Evolutionary conservation across 2,329 filamentous ascomycete genomes (phyloP), one percentile per base, ranked within the genome.

Genomic region (Shiraia sp.): DNA sequence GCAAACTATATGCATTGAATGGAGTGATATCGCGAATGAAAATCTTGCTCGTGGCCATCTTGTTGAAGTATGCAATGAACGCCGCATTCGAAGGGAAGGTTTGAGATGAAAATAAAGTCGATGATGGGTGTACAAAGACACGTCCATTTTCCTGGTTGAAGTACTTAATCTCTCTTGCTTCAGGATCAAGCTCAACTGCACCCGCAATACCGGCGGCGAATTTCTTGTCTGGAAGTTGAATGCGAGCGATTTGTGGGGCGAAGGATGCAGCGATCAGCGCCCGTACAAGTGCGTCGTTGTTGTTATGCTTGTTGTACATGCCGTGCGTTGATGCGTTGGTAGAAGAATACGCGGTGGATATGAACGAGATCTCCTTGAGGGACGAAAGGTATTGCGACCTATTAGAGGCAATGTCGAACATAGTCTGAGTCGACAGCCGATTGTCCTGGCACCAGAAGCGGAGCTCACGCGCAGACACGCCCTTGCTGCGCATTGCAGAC

Each of bases 191-290:
- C 66, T 93, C 92, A 1, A 97, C 88, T 0, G 93, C 89, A 6
- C 93, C 93, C 1, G 89, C 88, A 50, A 95, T 82, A 2, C 88
- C 90, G 25, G 85, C 83, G 10, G 88, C 88, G 69, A 95, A 99
- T 69, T 96, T 97, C 75, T 95, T 95, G 72, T 96, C 90, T 0
- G 93, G 93, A 55, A 96, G 89, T 52, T 90, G 86, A 63, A 99
- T 96, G 38, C 91, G 83, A 10, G 90, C 90, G 51, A 96, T 83
- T 70, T 97, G 92, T 0, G 93, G 93, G 28, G 75, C 75, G 68
- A 80, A 78, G 3, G 76, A 69, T 10, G 72, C 76, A 2, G 77
- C 77, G 7, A 76, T 69, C 12, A 78, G 62, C 4, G 75, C 73
- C 19, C 75, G 75, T 4, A 78, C 47, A 2, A 78, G 70, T 0